Evolutionary conservation across 169 alveolate genomes (phyloP), one percentile per base, ranked within the genome.

Genomic region (Plasmodium cynomolgi): DNA sequence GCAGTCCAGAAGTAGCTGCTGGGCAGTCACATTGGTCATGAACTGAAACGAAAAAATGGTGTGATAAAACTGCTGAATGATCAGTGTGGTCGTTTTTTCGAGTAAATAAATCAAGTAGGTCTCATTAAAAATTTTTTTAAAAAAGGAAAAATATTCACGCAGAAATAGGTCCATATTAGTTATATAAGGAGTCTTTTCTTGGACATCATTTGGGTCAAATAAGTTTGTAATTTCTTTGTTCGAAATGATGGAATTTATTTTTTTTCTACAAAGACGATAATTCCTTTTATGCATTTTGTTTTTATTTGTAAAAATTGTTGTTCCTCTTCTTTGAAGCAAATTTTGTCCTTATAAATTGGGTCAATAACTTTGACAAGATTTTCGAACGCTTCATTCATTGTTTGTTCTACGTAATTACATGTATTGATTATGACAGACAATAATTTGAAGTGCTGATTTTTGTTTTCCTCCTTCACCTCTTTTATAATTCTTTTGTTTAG

Each of bases 1-100:
- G 7, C 95, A 91, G 82, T 96, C 97, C 34, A 96, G 56, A 39
- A 96, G 86, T 71, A 96, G 81, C 47, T 96, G 97, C 84, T 96
- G 96, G 17, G 96, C 94, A 31, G 93, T 85, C 17, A 84, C 68
- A 81, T 96, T 95, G 15, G 96, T 83, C 62, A 92, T 94, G 71
- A 39, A 83, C 13, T 54, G 91, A 68, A 95, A 82, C n/a, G 97
- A 92, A 77, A 96, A 94, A 8, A 96, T 91, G 58, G 90, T 83
- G 37, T 95, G 91, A 92, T 93, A 93, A 58, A 96, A 92, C 77
- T 81, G 95, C 31, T 93, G 83, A 93, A 96, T 84, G 74, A 93
- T 95, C 20, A 91, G 71, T 17, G 97, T 62, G 13, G 97, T 84
- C 13, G 94, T 95, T 91, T 96, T 96, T 92, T 96, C 96, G 68